Conservation (phyloP, 352 stramenopile genomes). For the Pythium scleroteichum region DNA sequence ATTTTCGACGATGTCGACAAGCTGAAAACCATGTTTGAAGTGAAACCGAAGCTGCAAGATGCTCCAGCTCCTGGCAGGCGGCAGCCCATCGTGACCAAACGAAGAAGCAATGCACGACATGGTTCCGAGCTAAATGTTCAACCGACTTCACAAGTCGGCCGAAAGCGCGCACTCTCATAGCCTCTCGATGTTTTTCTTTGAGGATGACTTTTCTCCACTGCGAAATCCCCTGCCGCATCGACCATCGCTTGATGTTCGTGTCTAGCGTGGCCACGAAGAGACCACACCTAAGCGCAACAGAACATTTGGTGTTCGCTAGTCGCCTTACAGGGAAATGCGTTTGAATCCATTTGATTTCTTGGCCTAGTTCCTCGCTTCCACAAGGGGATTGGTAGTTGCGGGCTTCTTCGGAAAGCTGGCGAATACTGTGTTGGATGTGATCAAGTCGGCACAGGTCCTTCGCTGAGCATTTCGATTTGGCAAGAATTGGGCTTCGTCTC, state of each 20-base stretch:
- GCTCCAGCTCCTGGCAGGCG: constrained; percentile 12
- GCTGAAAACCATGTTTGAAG: constrained; percentile 14
- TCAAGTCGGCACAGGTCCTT: too few species aligned
- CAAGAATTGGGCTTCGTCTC: too few species aligned
- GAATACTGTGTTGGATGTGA: not conserved
- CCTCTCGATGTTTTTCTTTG: constrained; percentile 27
- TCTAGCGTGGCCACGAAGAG: constrained; percentile 42
- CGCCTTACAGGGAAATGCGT: constrained; percentile 54
- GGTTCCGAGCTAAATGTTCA: not conserved
- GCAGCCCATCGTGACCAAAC: constrained; percentile 10
- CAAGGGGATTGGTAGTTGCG: not conserved
- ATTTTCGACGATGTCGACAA: constrained; percentile 8
- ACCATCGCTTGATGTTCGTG: constrained; percentile 29
- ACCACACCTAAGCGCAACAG: constrained; percentile 37
- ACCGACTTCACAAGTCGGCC: constrained; percentile 13
- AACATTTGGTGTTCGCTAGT: constrained; percentile 46
- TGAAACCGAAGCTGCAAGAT: constrained; percentile 2
- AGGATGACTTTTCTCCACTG: constrained; percentile 37
- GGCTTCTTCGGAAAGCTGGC: not conserved
- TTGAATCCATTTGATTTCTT: constrained; percentile 67
- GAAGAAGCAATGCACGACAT: constrained; percentile 13
- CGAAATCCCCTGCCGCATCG: constrained; percentile 27
- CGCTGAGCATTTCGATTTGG: too few species aligned
- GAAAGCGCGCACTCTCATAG: constrained; percentile 6
- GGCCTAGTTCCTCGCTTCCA: constrained; percentile 23